phyloP scores from a whole-genome alignment of 768 basidiomycete species.

The Mycena galopus region DNA sequence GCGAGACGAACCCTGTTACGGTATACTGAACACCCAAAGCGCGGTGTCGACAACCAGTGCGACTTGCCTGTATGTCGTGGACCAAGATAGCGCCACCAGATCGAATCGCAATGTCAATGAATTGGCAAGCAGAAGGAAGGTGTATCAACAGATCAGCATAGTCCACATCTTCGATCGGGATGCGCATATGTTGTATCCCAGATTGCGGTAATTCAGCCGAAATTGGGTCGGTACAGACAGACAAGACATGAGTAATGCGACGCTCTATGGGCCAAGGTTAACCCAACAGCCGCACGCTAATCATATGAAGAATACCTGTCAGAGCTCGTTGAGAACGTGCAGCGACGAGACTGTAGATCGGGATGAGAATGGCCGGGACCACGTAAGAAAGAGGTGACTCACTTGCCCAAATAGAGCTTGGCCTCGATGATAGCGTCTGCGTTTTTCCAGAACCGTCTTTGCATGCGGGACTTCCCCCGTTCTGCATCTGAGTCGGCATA shows the following conservation, averaged over 20 bases:
- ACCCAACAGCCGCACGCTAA: too few relatives aligned
- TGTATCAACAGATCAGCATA: conserved; percentile 78
- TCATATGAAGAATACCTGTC: too few relatives aligned
- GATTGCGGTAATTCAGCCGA: conserved; percentile 80
- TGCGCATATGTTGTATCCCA: conserved; percentile 77
- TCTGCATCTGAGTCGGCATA: background rate
- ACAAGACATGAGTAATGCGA: conserved; percentile 84
- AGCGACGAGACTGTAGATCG: conserved; percentile 68
- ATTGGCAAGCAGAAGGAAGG: conserved; percentile 72
- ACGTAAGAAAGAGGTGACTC: conserved; percentile 54
- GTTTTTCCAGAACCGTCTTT: conserved; percentile 73
- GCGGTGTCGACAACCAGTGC: too few relatives aligned
- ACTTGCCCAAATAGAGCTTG: conserved; percentile 83
- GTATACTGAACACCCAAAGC: background rate
- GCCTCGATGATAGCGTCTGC: conserved; percentile 75
- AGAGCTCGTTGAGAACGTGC: conserved; percentile 79
- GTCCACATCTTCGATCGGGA: conserved; percentile 78
- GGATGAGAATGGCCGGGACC: conserved; percentile 37
- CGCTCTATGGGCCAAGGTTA: too few relatives aligned
- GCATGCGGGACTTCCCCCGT: too few relatives aligned
- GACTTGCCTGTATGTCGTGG: conserved; percentile 65
- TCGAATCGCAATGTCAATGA: conserved; percentile 72
- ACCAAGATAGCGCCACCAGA: conserved; percentile 74
- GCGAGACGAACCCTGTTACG: conserved; percentile 64
- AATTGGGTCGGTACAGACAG: conserved; percentile 80